Evolutionary conservation across 441 rosid genomes (phyloP), one percentile per base, ranked within the genome.

Genomic region (Populus trichocarpa): DNA sequence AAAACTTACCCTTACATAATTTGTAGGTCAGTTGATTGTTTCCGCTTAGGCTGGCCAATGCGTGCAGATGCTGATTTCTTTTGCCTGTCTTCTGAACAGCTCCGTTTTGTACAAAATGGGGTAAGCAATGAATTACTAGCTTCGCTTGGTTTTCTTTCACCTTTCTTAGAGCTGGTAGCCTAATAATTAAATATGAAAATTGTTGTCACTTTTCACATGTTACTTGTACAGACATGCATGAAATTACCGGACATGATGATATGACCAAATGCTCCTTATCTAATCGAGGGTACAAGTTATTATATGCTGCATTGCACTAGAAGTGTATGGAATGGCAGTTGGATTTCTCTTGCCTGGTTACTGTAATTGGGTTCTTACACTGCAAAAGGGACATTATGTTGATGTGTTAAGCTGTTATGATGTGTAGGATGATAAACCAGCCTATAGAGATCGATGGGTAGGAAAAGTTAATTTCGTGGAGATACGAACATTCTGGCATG

Each of bases 401-500:
- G n/a, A 14, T 16, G 3, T 16, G 38, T 68, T 13, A 14, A 4
- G 42, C 40, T 74, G 16, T 80, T 71, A 9, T 74, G 57, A 22
- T 73, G 30, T 82, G 65, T 85, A 97, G 99, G 98, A 97, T 28
- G 82, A 84, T 72, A 97, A 90, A 84, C 91, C 97, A 74, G 71
- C 84, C 72, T 78, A 66, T 65, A 84, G 75, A 80, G 93, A 93
- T 85, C 86, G 87, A 75, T 93, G 99, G 99, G 88, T 89, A 80
- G 99, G 98, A 73, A 97, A 97, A 85, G 98, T 90, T 80, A 94
- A 97, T 85, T 97, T 97, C 83, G 99, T 97, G 77, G 99, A 97
- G 86, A 94, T 97, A 79, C 97, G 99, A 70, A 86, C 98, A 50
- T 97, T 93, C 86, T 93, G 95, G 95, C 99, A 97, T 88, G 78